Conservation (phyloP, 768 basidiomycete species). For the Leccinum broughii region DNA sequence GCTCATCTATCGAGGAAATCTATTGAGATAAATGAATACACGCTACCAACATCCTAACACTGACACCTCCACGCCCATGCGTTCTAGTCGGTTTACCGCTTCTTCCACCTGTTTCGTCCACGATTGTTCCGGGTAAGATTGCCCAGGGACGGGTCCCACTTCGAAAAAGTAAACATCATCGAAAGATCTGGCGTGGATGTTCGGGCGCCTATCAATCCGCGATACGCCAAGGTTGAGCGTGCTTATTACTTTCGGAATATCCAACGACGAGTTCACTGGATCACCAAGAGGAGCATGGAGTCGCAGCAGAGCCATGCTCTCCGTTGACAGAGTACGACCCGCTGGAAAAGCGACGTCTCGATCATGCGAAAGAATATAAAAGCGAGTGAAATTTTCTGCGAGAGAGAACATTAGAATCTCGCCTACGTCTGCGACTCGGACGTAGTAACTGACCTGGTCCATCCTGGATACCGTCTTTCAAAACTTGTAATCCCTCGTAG, state of each 20-base stretch:
- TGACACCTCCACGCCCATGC: constrained; percentile 37
- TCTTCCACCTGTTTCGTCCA: constrained; percentile 40
- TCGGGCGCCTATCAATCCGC: constrained; percentile 69
- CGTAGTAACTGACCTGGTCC: constrained; percentile 18
- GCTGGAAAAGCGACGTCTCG: constrained; percentile 31
- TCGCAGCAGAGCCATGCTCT: constrained; percentile 41
- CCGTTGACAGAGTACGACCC: constrained; percentile 19
- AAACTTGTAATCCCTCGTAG: constrained; percentile 61
- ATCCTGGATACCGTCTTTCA: constrained; percentile 67
- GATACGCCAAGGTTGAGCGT: constrained; percentile 44
- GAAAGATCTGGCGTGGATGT: constrained; percentile 46
- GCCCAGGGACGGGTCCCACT: constrained; percentile 28
- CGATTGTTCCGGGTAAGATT: constrained; percentile 1
- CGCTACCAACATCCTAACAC: constrained; percentile 53
- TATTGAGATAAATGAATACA: neutral
- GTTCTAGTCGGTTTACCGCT: constrained; percentile 36
- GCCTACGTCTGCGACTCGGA: neutral
- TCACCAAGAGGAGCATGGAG: constrained; percentile 19
- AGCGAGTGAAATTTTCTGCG: constrained; percentile 68
- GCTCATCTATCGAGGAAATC: neutral
- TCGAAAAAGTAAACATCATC: constrained; percentile 67
- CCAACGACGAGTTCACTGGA: neutral
- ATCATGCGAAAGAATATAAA: constrained; percentile 55
- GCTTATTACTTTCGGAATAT: constrained; percentile 29
- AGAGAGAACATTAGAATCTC: neutral